Evolutionary conservation across 768 basidiomycete genomes (phyloP), one percentile per base, ranked within the genome.

Genomic region (Amanita molliuscula): DNA sequence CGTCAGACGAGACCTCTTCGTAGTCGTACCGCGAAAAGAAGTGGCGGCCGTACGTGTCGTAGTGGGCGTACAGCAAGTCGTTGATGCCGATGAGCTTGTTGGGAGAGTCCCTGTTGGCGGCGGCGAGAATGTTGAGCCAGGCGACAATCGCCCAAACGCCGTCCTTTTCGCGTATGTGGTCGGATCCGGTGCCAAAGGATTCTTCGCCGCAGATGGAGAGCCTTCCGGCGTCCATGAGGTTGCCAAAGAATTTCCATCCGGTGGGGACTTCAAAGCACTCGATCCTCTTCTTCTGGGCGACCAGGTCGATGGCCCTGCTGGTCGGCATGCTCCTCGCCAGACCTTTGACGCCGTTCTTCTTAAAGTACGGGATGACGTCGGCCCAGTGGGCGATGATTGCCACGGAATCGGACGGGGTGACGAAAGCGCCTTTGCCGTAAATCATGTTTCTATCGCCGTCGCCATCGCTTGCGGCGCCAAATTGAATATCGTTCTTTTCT

Each of bases 391-490:
- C 96, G 61, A 99, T 99, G 72, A 99, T 92, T 23, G 96, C 96
- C 52, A 99, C 95, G 7, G 90, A 94, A 68, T 99, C 96, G 6
- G 85, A 88, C 13, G 96, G 96, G 9, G 95, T 98, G 55, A 99
- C 96, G 65, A 99, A 99, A 40, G 96, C 96, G 54, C 88, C 86
- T 65, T 88, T 86, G 58, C 96, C 96, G 67, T 99, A 99, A 62
- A 99, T 98, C 96, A 99, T 98, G 75, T 99, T 98, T 55, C 96
- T 72, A 66, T 98, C 96, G 35, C 96, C 95, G 58, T 98, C 96
- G 25, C 96, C 96, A 62, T 99, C 96, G 54, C 84, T 88, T 6
- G 96, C 96, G 28, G 96, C 96, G 49, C 96, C 96, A 59, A 99
- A 98, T 38, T 79, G 75, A 57, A 98, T 93, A 51, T 80, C 73